Evolutionary conservation across 768 basidiomycete species (phyloP).

Genomic region (Hortiboletus flavorubellus): DNA sequence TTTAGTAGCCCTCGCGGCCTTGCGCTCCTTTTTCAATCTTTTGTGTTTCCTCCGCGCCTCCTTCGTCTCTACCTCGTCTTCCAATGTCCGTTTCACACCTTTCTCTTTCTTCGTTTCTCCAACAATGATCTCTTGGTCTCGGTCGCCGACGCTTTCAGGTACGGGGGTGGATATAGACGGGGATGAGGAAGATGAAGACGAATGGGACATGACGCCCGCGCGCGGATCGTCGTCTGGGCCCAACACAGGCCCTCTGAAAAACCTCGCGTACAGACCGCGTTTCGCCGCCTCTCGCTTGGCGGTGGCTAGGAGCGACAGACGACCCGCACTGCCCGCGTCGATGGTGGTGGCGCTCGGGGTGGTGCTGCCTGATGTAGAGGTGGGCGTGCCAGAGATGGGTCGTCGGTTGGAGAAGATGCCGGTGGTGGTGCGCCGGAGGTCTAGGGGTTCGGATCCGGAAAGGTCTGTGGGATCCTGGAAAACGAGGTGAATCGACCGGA

Average conservation of each 20-base stretch:
- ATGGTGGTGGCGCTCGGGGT: slow-evolving; percentile 33
- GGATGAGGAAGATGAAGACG: background rate
- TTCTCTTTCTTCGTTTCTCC: background rate
- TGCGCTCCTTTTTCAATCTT: slow-evolving; percentile 22
- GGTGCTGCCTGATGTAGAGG: slow-evolving; percentile 41
- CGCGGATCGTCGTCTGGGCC: slow-evolving; percentile 38
- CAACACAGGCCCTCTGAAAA: slow-evolving; percentile 75
- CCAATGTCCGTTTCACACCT: slow-evolving; percentile 10
- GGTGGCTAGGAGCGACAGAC: slow-evolving; percentile 50
- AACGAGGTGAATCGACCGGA: background rate
- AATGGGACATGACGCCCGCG: background rate
- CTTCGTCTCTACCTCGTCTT: slow-evolving; percentile 8
- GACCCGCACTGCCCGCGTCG: slow-evolving; percentile 14
- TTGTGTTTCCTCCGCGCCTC: slow-evolving; percentile 25
- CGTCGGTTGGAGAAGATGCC: slow-evolving; percentile 75
- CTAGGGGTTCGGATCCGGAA: slow-evolving; percentile 11
- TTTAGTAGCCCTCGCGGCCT: slow-evolving; percentile 13
- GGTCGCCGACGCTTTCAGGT: background rate
- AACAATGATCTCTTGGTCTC: too few species aligned
- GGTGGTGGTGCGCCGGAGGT: slow-evolving; percentile 59
- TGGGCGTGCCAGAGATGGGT: slow-evolving; percentile 49
- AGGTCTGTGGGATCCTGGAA: slow-evolving; percentile 14
- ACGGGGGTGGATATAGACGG: background rate
- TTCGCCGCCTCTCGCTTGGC: slow-evolving; percentile 81
- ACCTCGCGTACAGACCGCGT: slow-evolving; percentile 70